Conservation (phyloP, 192 early-diverging fungal genomes). For the Phlyctochytrium bullatum region DNA sequence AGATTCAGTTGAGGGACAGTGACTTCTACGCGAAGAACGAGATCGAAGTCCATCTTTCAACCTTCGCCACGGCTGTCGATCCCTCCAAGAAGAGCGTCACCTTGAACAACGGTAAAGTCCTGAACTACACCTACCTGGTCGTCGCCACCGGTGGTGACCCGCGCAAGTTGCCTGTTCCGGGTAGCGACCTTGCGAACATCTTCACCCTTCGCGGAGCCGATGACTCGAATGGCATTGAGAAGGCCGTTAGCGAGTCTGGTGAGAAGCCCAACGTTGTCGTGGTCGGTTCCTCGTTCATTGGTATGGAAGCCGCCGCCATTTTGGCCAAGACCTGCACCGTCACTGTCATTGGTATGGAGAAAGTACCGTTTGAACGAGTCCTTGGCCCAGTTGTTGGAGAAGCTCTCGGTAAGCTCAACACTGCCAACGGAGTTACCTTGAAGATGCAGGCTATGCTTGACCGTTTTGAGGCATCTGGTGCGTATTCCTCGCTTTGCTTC, state of each 20-base stretch:
- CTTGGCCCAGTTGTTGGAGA: conserved; percentile 48
- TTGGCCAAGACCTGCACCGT: conserved; percentile 42
- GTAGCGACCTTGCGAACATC: conserved; percentile 48
- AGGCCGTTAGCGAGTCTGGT: conserved; percentile 11
- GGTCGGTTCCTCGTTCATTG: conserved; percentile 61
- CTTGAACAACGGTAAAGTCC: conserved; percentile 26
- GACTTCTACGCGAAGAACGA: conserved; percentile 43
- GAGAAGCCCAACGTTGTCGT: conserved; percentile 53
- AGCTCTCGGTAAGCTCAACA: conserved; percentile 41
- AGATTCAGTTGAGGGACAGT: conserved; percentile 40
- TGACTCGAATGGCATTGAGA: conserved; percentile 41
- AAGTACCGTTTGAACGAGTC: conserved; percentile 52
- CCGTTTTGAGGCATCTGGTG: conserved; percentile 20
- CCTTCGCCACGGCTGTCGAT: conserved; percentile 39
- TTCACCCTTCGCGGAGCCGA: conserved; percentile 42
- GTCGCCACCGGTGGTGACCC: conserved; percentile 58
- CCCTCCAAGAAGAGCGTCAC: conserved; percentile 38
- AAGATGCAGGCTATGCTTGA: conserved; percentile 34
- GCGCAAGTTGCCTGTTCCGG: conserved; percentile 42
- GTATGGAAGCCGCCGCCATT: conserved; percentile 56
- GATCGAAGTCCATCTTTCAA: conserved; percentile 45
- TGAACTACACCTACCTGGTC: conserved; percentile 45
- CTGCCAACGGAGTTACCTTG: conserved; percentile 46
- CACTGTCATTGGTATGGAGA: conserved; percentile 58
- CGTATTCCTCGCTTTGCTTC: background rate